A percentile compares a stretch with the other conserved stretches of the same genome.
phyloP scores from a whole-genome alignment of 768 basidiomycete species.

The Serendipita sp. region DNA sequence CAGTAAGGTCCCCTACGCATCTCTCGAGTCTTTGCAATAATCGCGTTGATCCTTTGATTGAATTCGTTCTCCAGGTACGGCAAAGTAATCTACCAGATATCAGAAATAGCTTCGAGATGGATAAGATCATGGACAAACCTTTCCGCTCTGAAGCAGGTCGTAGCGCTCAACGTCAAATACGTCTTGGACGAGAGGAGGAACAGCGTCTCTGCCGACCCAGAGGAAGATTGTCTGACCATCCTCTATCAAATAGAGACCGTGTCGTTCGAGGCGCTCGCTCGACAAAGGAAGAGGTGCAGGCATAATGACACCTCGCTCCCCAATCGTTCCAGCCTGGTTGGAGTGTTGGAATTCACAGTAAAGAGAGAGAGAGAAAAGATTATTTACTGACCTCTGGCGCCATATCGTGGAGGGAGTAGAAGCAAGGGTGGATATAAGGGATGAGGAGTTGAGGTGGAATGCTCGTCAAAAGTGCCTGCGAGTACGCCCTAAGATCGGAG shows the following conservation, averaged over 20 bases:
- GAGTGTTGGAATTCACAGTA: conserved; percentile 4
- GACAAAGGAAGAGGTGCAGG: conserved; percentile 80
- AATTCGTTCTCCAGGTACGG: conserved; percentile 82
- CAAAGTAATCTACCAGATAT: conserved; percentile 53
- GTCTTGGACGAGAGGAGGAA: conserved; percentile 86
- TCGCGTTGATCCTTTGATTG: conserved; percentile 86
- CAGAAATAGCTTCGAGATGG: not conserved
- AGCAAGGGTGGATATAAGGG: conserved; percentile 86
- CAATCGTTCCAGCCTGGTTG: conserved; percentile 73
- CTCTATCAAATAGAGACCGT: conserved; percentile 92
- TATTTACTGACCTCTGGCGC: conserved; percentile 50
- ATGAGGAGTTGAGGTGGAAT: conserved; percentile 80
- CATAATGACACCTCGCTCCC: conserved; percentile 73
- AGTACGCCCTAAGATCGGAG: conserved; percentile 88
- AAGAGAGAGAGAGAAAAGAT: not conserved
- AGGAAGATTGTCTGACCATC: conserved; percentile 97
- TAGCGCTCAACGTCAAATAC: conserved; percentile 85
- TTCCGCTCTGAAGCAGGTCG: conserved; percentile 80
- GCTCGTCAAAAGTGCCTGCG: conserved; percentile 80
- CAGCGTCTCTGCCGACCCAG: conserved; percentile 95
- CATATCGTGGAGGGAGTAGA: conserved; percentile 97
- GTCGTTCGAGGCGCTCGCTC: conserved; percentile 86
- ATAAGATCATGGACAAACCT: conserved; percentile 33
- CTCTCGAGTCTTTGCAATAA: conserved; percentile 89
- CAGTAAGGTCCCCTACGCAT: conserved; percentile 84